Percentiles rank a stretch among this genome's conserved stretches.
Conservation (phyloP, 1,139 yeast genomes). For the Magnusiomyces ingens region DNA sequence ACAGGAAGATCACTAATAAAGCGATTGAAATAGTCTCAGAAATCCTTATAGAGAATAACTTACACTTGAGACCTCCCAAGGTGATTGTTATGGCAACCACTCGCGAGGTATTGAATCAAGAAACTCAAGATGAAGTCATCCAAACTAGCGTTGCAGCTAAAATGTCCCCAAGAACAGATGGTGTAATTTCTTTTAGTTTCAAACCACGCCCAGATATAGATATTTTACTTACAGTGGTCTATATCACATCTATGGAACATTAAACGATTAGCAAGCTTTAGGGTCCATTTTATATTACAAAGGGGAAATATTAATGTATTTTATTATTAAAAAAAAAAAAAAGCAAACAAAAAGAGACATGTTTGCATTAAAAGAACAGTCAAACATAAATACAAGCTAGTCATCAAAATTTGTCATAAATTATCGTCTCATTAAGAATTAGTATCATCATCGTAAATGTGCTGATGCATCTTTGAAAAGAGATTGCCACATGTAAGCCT, state of each 20-base stretch:
- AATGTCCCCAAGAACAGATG: neutral
- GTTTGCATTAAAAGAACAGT: too few species aligned
- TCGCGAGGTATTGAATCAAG: neutral
- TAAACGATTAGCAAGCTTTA: neutral
- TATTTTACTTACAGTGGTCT: neutral
- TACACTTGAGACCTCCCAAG: neutral
- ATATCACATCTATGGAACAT: neutral
- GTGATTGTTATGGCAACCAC: neutral
- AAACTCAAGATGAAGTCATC: neutral
- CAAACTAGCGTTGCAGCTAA: neutral
- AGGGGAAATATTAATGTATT: neutral
- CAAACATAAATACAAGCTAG: too few species aligned
- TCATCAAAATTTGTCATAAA: too few species aligned
- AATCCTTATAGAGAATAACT: neutral
- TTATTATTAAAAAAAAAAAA: neutral
- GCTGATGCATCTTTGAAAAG: constrained; percentile 84
- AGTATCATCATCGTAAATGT: constrained; percentile 12
- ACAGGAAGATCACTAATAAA: neutral
- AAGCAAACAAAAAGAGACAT: too few species aligned
- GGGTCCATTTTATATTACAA: neutral
- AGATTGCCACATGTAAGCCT: constrained; percentile 95
- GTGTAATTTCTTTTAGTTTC: neutral
- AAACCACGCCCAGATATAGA: neutral
- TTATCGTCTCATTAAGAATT: neutral
- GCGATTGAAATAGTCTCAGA: neutral